Evolutionary conservation across 169 alveolate genomes (phyloP).

Genomic region (Cryptosporidium xiaoi): DNA sequence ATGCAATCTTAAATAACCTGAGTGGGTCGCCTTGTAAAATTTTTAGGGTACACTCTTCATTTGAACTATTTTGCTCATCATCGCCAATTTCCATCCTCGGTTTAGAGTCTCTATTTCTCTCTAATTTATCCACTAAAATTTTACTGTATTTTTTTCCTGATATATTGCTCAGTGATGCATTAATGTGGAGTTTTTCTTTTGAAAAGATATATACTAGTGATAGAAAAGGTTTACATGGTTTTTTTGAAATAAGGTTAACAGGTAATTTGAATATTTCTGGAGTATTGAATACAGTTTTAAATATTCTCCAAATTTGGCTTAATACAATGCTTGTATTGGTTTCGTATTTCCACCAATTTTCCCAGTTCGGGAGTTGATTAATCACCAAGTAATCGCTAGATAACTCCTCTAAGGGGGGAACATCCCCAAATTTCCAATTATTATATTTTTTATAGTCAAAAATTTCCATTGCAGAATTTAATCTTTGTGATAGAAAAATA

Average conservation of each 20-base stretch:
- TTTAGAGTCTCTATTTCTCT: not conserved
- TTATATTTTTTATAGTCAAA: slow-evolving; percentile 30
- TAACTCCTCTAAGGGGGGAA: slow-evolving; percentile 61
- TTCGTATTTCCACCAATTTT: slow-evolving; percentile 57
- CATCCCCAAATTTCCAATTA: slow-evolving; percentile 47
- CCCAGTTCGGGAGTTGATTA: slow-evolving; percentile 54
- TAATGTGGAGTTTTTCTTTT: slow-evolving; percentile 23
- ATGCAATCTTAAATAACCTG: slow-evolving; percentile 41
- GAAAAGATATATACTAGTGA: slow-evolving; percentile 55
- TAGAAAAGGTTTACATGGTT: slow-evolving; percentile 31
- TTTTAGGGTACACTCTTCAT: not conserved
- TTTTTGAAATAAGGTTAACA: not conserved
- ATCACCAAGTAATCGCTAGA: not conserved
- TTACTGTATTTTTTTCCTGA: slow-evolving; percentile 1
- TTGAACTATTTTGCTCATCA: not conserved
- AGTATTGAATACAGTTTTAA: slow-evolving; percentile 4
- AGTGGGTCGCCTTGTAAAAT: not conserved
- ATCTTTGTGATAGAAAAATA: slow-evolving; percentile 36
- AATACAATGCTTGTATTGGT: slow-evolving; percentile 17
- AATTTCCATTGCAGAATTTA: slow-evolving; percentile 22
- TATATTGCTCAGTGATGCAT: slow-evolving; percentile 9
- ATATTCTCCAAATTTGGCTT: slow-evolving; percentile 5
- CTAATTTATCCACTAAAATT: slow-evolving; percentile 5
- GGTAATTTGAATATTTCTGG: slow-evolving; percentile 49
- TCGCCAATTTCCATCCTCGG: not conserved